A percentile compares a stretch with the other conserved stretches of the same genome.
phyloP scores from a whole-genome alignment of 1,284 basidiomycete genomes.

The Tilletia horrida region DNA sequence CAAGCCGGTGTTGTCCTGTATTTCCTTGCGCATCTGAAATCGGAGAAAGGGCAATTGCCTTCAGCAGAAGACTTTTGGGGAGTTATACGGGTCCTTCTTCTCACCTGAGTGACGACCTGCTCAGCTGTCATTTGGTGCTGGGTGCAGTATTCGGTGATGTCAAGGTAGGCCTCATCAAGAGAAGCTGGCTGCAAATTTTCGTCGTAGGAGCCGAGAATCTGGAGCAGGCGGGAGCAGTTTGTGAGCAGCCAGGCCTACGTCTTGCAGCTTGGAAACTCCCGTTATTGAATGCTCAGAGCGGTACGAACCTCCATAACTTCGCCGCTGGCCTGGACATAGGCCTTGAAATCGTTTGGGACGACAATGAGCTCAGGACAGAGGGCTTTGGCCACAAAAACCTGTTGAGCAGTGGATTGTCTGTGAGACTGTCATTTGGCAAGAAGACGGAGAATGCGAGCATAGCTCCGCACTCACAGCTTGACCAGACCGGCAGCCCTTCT shows the following conservation, averaged over 20 bases:
- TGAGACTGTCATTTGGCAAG: constrained; percentile 48
- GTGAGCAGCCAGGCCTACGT: not conserved
- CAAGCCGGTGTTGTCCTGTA: constrained; percentile 58
- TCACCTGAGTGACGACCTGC: constrained; percentile 74
- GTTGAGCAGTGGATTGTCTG: no score
- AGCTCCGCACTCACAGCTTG: constrained; percentile 7
- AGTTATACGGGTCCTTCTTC: constrained; percentile 45
- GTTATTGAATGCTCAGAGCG: not conserved
- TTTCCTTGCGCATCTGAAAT: constrained; percentile 34
- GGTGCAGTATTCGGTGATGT: constrained; percentile 72
- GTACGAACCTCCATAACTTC: constrained; percentile 47
- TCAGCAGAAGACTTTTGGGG: no score
- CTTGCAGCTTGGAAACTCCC: not conserved
- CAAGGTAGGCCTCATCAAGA: constrained; percentile 81
- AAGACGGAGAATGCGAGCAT: not conserved
- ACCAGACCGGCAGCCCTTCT: constrained; percentile 5
- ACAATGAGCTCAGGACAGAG: constrained; percentile 87
- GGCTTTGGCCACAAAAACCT: constrained; percentile 77
- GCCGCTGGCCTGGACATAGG: constrained; percentile 49
- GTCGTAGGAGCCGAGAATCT: constrained; percentile 71
- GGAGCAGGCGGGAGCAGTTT: not conserved
- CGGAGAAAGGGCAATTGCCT: no score
- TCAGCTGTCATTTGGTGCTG: constrained; percentile 66
- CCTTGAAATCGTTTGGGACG: constrained; percentile 58
- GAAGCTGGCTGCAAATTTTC: constrained; percentile 74